phyloP scores from a whole-genome alignment of 805 yeast species.

The Saccharomycopsis sp. region DNA sequence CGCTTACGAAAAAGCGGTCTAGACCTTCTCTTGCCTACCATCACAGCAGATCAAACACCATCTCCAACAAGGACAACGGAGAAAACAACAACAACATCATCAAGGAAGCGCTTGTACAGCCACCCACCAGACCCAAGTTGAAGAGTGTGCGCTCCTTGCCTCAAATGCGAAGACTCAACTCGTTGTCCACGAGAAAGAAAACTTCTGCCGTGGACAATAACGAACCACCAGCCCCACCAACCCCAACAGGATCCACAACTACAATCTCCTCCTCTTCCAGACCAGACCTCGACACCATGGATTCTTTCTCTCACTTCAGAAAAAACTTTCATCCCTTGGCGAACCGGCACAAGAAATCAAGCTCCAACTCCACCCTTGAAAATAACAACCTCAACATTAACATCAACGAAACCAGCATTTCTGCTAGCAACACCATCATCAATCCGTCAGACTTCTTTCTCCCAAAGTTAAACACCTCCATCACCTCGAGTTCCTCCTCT shows the following conservation, averaged over 20 bases:
- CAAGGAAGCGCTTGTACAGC: background rate
- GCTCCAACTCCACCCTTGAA: constrained; percentile 9
- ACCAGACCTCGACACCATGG: no score
- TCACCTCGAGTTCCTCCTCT: constrained; percentile 6
- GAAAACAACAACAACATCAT: background rate
- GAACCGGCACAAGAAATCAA: constrained; percentile 7
- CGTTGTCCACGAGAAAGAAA: constrained; percentile 7
- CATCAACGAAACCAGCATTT: background rate
- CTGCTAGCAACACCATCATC: background rate
- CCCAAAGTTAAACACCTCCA: constrained; percentile 8
- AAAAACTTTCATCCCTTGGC: background rate
- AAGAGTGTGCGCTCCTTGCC: constrained; percentile 20
- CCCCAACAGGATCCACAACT: background rate
- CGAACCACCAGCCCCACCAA: background rate
- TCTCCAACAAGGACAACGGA: background rate
- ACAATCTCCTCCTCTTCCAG: no score
- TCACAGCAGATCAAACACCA: constrained; percentile 1
- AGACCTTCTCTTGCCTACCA: constrained; percentile 3
- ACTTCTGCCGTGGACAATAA: background rate
- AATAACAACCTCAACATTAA: background rate
- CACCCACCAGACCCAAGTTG: constrained; percentile 11
- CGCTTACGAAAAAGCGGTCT: background rate
- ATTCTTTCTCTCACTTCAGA: background rate
- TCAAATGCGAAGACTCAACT: constrained; percentile 15
- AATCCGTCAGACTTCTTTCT: background rate